These are phyloP conservation scores for Fusarium marasasianum DNA, from an alignment of 2,329 filamentous ascomycete genomes.

Conservation along the genomic window DNA sequence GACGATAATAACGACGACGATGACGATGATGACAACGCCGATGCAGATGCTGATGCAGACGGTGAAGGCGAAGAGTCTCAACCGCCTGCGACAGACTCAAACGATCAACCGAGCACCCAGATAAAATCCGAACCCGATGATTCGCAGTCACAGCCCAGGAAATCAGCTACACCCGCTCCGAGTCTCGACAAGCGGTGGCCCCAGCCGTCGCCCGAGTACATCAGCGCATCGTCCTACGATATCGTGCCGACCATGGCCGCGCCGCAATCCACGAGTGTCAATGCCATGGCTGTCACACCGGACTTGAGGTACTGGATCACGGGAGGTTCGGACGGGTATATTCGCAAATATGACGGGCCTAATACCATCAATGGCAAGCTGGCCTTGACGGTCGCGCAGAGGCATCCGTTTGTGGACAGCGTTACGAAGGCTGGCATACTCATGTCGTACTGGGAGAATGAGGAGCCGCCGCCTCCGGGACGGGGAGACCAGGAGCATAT, in stretches of 20 bases:
- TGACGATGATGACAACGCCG: constrained; percentile 48
- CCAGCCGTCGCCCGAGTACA: constrained; percentile 77
- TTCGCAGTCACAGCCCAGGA: constrained; percentile 33
- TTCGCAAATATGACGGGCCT: constrained; percentile 95
- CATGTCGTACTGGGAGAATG: constrained; percentile 98
- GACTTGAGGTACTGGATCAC: constrained; percentile 96
- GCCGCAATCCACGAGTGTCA: constrained; percentile 94
- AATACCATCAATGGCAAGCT: constrained; percentile 96
- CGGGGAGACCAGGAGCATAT: constrained; percentile 66
- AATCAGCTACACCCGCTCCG: constrained; percentile 44
- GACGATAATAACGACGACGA: constrained; percentile 50
- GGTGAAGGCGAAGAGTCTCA: constrained; percentile 47
- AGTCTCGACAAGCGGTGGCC: constrained; percentile 56
- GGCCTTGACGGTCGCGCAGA: constrained; percentile 91
- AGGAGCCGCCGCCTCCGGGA: constrained; percentile 69
- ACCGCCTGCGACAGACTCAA: constrained; percentile 36
- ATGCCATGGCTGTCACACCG: constrained; percentile 88
- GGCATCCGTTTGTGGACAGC: constrained; percentile 96
- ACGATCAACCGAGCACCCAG: constrained; percentile 52
- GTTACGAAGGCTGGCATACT: constrained; percentile 94
- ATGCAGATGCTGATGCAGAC: constrained; percentile 53
- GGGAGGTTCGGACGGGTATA: constrained; percentile 93
- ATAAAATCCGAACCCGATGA: constrained; percentile 42
- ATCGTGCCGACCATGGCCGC: constrained; percentile 97
- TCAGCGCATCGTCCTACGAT: constrained; percentile 85